Conservation (phyloP, 140 eudicot genomes). For the Flaveria floridana region DNA sequence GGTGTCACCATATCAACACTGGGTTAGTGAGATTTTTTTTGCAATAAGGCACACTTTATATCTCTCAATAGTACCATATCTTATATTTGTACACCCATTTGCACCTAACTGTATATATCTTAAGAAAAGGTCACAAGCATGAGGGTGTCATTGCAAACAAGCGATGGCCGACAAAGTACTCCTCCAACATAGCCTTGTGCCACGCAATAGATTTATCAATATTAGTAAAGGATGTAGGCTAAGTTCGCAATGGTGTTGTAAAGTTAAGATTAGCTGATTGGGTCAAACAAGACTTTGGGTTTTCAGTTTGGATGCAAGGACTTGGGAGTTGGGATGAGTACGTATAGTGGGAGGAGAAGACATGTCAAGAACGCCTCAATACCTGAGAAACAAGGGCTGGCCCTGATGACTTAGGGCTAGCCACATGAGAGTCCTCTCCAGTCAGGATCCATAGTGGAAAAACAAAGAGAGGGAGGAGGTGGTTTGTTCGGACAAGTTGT, state of each 20-base stretch:
- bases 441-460: no score
- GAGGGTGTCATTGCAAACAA: not conserved
- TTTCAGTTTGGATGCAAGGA: not conserved
- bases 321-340: not conserved
- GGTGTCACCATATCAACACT: not conserved
- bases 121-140: not conserved
- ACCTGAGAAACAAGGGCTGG: no score
- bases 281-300: not conserved
- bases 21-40: not conserved
- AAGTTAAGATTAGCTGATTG: not conserved
- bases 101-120: not conserved
- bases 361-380: not conserved
- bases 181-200: not conserved
- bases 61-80: not conserved
- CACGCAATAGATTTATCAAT: not conserved
- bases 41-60: not conserved
- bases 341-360: not conserved
- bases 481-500: no score
- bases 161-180: not conserved
- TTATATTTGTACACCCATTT: not conserved
- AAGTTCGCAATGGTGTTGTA: not conserved
- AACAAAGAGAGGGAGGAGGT: no score
- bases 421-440: no score
- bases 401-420: no score
- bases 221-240: not conserved